Evolutionary conservation across 352 stramenopile genomes (phyloP), one percentile per base, ranked within the genome.

Genomic region (Phytopythium helicoides): DNA sequence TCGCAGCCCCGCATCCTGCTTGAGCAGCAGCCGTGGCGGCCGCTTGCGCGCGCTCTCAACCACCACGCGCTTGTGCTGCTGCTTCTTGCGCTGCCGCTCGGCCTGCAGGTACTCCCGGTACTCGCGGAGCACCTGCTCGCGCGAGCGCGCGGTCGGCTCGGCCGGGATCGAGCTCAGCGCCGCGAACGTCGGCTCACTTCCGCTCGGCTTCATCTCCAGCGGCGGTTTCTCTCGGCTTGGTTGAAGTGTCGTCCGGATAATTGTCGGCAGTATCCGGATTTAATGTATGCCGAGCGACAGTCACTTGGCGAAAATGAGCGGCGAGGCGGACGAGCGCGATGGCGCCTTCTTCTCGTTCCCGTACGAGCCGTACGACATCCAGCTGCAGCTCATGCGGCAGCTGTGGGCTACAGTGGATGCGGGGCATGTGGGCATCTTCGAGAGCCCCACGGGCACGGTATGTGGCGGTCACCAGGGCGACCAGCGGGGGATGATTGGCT

Each of bases 361-460:
- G 19, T 97, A 94, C 60, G 64, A 88, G 26, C 88, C 90, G 33
- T 97, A 97, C 53, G 64, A 69, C n/a, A 96, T 96, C 54, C 90
- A 97, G 48, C 37, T 95, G 38, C 64, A 91, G 18, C 73, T 97
- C 25, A 97, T 97, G 89, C 70, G 67, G 18, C 78, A 92, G 62
- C 67, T 97, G 9, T 97, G 79, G 52, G 58, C 71, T 3, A 94
- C 83, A 16, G 74, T 97, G n/a, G 81, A 95, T 39, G 47, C 55
- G 3, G 58, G 83, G 3, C 87, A 96, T 25, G 72, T 96, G 35
- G 91, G 88, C 48, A 96, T 97, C 58, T 96, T 96, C 38, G 91
- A 97, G 65, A 97, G 87, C 49, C 91, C 91, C 11, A 97, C 91
- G 1, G 91, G 91, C 22, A 97, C 90, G 23, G 82, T 91, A 56